Conservation (phyloP, 2,329 filamentous ascomycete species). For the Tolypocladium tundrense region DNA sequence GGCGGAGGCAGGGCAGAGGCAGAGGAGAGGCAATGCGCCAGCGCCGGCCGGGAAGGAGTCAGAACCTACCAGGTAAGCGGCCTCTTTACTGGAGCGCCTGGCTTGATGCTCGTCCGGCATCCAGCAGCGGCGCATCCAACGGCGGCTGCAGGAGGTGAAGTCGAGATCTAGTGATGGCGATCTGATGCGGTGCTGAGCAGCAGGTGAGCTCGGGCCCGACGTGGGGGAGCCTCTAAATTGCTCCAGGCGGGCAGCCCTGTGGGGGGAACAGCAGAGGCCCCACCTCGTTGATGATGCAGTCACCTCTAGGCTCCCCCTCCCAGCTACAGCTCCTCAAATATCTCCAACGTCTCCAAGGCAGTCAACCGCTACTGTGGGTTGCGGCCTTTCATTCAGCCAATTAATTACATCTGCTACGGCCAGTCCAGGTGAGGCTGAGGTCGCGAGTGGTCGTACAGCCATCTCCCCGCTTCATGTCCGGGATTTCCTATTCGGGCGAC, state of each 20-base stretch:
- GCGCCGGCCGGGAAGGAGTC: not conserved
- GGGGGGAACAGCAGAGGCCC: not conserved
- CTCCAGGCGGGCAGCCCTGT: not conserved
- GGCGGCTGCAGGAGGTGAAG: not conserved
- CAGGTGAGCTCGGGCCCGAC: not conserved
- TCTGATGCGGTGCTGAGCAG: not conserved
- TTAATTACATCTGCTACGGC: not conserved
- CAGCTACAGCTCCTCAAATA: not conserved
- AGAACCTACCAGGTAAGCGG: not conserved
- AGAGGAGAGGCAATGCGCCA: not conserved
- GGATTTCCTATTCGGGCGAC: no score
- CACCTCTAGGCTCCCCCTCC: not conserved
- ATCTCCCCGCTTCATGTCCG: not conserved
- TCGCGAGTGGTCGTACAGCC: not conserved
- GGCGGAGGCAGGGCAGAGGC: not conserved
- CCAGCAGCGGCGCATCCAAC: not conserved
- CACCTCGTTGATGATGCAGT: not conserved
- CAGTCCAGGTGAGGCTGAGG: not conserved
- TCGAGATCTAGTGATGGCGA: not conserved
- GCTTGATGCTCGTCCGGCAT: not conserved
- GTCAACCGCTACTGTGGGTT: not conserved
- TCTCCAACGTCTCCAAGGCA: not conserved
- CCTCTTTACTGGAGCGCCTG: not conserved
- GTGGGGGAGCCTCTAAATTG: not conserved
- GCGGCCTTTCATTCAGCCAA: no score